Evolutionary conservation across 495 filamentous ascomycete genomes (phyloP).

Genomic region (Astrothelium subdiscretum): DNA sequence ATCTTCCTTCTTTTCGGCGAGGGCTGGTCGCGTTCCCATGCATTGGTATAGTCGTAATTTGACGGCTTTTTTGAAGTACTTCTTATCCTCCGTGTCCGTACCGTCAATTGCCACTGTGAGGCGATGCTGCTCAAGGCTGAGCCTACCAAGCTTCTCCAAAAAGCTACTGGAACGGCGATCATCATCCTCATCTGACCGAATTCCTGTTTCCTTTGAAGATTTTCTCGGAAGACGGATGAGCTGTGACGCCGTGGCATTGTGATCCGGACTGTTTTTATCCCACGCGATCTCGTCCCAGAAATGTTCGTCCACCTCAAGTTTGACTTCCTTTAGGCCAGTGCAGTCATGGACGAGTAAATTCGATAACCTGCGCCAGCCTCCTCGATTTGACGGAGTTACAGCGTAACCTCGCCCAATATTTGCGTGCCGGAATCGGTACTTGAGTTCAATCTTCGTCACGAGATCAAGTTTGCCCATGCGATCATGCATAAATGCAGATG

Average conservation of each 20-base stretch:
- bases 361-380: neutral
- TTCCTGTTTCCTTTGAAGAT: neutral
- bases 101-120: neutral
- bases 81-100: neutral
- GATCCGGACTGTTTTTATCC: neutral
- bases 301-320: neutral
- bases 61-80: neutral
- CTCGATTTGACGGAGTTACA: neutral
- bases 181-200: neutral
- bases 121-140: neutral
- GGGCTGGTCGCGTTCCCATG: neutral
- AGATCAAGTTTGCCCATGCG: neutral
- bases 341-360: neutral
- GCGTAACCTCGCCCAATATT: no score
- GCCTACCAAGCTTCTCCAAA: neutral
- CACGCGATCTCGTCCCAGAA: neutral
- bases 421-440: neutral
- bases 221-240: neutral
- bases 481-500: neutral
- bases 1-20: neutral
- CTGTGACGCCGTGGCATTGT: neutral
- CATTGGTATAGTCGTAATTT: neutral
- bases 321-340: neutral
- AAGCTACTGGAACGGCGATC: neutral
- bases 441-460: neutral